phyloP scores from a whole-genome alignment of 495 filamentous ascomycete species.

The Letharia columbiana region DNA sequence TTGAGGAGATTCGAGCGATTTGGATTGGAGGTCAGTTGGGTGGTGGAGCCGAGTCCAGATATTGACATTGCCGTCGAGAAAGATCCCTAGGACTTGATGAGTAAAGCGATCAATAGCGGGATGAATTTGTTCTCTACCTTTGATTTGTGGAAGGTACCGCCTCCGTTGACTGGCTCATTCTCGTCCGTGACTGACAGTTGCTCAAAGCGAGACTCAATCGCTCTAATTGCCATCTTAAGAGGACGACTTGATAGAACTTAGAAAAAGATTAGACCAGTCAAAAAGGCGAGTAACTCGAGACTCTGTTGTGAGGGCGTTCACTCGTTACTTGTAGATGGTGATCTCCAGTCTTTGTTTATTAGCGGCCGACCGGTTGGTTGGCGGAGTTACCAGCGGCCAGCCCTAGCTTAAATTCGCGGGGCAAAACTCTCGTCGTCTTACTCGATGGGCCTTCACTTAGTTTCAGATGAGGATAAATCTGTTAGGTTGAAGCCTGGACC shows the following conservation, averaged over 20 bases:
- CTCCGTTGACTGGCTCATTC: conserved; percentile 49
- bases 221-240: conserved; percentile 46
- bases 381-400: background rate
- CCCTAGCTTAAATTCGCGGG: background rate
- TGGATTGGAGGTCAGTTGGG: conserved; percentile 49
- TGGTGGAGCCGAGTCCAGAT: conserved; percentile 43
- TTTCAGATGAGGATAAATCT: background rate
- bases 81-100: conserved; percentile 29
- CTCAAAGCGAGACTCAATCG: conserved; percentile 73
- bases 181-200: conserved; percentile 75
- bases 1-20: conserved; percentile 67
- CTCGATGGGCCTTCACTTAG: background rate
- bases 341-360: background rate
- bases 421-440: background rate
- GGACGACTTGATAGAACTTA: background rate
- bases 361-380: background rate
- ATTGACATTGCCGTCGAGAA: conserved; percentile 44
- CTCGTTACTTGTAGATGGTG: background rate
- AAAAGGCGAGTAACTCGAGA: background rate
- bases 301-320: background rate
- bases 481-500: background rate
- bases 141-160: conserved; percentile 49
- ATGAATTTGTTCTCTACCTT: conserved; percentile 45
- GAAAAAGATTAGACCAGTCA: background rate
- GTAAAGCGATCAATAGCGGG: background rate